Evolutionary conservation across 2,329 filamentous ascomycete genomes (phyloP), one percentile per base, ranked within the genome.

Genomic region (Xylaria hypoxylon): DNA sequence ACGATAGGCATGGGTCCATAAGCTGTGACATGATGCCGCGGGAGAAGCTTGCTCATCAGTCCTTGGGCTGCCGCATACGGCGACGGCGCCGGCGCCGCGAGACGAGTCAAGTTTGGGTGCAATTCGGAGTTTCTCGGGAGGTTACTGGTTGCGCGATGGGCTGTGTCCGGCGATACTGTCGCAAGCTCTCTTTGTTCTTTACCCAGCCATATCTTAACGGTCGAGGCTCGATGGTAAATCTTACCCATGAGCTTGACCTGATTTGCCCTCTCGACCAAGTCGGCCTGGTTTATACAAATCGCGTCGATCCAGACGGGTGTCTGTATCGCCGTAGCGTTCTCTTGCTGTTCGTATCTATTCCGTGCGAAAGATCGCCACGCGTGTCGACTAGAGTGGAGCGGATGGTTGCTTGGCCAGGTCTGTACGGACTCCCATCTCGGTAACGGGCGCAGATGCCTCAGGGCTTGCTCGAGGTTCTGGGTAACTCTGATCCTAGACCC

Each of bases 381-480:
- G 35, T 64, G 53, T 4, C 50, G 63, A 50, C 68, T 68, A 10
- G 70, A 71, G 17, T 70, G 66, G 2, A 72, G 61, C 2, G 48
- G 26, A 31, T 72, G 65, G 13, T 64, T 47, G 19, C 55, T 47
- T 17, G 63, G 47, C 69, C 65, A 72, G 22, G 62, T 62, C 42
- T 56, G 52, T 6, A 71, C 69, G 6, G 70, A 72, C 17, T 67
- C 68, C 65, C 69, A 72, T 17, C 62, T 47, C 6, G 59, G 59
- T 5, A 63, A 53, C 33, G 45, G 67, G n/a, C 70, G 69, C 15
- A 72, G 64, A 47, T 70, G 63, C 53, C 64, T 70, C 65, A 72
- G 60, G 2, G 70, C 70, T 13, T 65, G 59, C 19, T 63, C 61
- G 28, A 72, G 59, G 24, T 72, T 72, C 45, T 69, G 59, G 1